Evolutionary conservation across 257 asterid species (phyloP).

Genomic region (Lavandula angustifolia): DNA sequence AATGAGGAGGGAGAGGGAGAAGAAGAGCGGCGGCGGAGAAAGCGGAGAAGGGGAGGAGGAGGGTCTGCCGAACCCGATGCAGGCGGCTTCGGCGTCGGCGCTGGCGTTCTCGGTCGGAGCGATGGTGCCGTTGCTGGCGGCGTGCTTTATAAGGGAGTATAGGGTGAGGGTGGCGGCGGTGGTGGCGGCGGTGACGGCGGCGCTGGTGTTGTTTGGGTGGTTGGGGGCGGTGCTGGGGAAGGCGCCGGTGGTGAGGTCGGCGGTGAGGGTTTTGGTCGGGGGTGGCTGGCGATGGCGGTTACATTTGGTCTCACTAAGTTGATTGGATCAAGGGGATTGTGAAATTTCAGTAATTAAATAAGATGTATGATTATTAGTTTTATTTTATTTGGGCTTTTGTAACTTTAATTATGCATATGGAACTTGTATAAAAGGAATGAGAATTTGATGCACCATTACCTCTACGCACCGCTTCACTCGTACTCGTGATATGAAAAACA

Average conservation of each 20-base stretch:
- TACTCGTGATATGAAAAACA: too few species aligned
- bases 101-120: conserved; percentile 64
- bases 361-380: too few species aligned
- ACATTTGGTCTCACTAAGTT: conserved; percentile 58
- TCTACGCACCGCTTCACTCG: too few species aligned
- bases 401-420: too few species aligned
- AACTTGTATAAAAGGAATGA: too few species aligned
- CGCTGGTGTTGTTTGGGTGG: conserved; percentile 59
- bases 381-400: background rate
- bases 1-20: conserved; percentile 35
- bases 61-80: conserved; percentile 54
- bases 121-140: conserved; percentile 58
- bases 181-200: conserved; percentile 53
- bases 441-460: too few species aligned
- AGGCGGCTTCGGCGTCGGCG: conserved; percentile 66
- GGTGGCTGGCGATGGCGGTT: conserved; percentile 68
- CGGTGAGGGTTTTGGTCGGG: conserved; percentile 62
- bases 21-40: background rate
- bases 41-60: conserved; percentile 29
- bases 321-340: conserved; percentile 42
- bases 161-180: conserved; percentile 54
- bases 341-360: background rate
- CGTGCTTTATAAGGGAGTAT: conserved; percentile 44
- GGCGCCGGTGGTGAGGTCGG: conserved; percentile 49
- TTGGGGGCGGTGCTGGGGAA: conserved; percentile 56